Conservation (phyloP, 75 land plant genomes). For the Gnetum montanum region DNA sequence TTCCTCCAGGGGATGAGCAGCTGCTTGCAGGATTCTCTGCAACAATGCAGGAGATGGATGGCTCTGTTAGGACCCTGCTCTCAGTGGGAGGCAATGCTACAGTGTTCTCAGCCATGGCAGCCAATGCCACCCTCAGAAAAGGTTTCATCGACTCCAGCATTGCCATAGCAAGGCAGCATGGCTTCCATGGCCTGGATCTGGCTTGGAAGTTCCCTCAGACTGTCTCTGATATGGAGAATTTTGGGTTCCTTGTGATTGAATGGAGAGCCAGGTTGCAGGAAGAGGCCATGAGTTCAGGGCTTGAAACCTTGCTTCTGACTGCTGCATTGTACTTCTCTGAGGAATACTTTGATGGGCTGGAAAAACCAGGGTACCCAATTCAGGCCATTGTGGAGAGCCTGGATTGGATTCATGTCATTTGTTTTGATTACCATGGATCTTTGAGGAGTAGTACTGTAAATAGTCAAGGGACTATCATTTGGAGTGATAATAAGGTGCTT, state of each 20-base stretch:
- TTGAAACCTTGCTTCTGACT: constrained; percentile 14
- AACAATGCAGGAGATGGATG: constrained; percentile 10
- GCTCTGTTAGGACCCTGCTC: constrained; percentile 27
- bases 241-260: constrained; percentile 21
- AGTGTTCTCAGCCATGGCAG: constrained; percentile 22
- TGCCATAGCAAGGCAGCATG: constrained; percentile 17
- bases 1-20: constrained; percentile 1
- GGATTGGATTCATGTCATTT: constrained; percentile 22
- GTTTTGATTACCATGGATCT: constrained; percentile 25
- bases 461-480: too few species aligned
- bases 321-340: constrained; percentile 28
- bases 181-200: constrained; percentile 38
- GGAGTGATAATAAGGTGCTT: too few species aligned
- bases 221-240: constrained; percentile 23
- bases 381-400: constrained; percentile 19
- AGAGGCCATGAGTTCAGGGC: not conserved
- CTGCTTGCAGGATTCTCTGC: constrained; percentile 19
- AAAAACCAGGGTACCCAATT: constrained; percentile 21
- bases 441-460: too few species aligned
- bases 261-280: constrained; percentile 19
- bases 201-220: constrained; percentile 31
- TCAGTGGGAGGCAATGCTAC: constrained; percentile 24
- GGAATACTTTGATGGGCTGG: constrained; percentile 7
- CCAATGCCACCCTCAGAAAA: not conserved
- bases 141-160: constrained; percentile 24